Evolutionary conservation across 768 basidiomycete genomes (phyloP).

Genomic region (Mycena indigotica): DNA sequence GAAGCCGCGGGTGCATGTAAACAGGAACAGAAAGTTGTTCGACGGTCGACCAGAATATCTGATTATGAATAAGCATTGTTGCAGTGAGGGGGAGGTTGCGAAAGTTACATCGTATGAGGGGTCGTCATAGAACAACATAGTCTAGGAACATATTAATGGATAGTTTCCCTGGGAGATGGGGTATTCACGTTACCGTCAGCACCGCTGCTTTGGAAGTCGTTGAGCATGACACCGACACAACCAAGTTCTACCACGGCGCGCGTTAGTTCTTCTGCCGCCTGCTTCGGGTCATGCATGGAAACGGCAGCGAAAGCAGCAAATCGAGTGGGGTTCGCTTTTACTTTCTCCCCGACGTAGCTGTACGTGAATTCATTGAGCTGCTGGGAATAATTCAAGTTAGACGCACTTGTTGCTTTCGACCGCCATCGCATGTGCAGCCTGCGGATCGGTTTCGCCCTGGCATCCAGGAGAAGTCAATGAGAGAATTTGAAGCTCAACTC

Average conservation of each 20-base stretch:
- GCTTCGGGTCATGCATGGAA: slow-evolving; percentile 24
- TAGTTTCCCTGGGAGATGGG: background rate
- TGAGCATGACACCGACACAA: slow-evolving; percentile 20
- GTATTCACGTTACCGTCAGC: slow-evolving; percentile 16
- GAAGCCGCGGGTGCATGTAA: slow-evolving; percentile 19
- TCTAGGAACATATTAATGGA: background rate
- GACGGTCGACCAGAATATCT: slow-evolving; percentile 21
- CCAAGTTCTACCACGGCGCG: slow-evolving; percentile 21
- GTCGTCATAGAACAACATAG: slow-evolving; percentile 20
- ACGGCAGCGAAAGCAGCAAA: slow-evolving; percentile 24
- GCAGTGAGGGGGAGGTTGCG: background rate
- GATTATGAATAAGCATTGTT: background rate
- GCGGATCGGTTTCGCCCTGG: slow-evolving; percentile 20
- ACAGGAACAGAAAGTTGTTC: slow-evolving; percentile 21
- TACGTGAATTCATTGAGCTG: background rate
- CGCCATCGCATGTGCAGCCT: slow-evolving; percentile 19
- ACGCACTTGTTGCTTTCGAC: slow-evolving; percentile 24
- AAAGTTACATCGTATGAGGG: slow-evolving; percentile 17
- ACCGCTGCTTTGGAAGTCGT: slow-evolving; percentile 23
- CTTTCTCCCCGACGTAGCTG: slow-evolving; percentile 23
- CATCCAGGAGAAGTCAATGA: slow-evolving; percentile 21
- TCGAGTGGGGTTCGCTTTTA: slow-evolving; percentile 15
- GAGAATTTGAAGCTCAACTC: slow-evolving; percentile 24
- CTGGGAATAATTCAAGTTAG: background rate
- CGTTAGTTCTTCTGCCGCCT: slow-evolving; percentile 19